A percentile compares a stretch with the other conserved stretches of the same genome.
These are phyloP conservation scores for Vaccinium macrocarpon DNA, from an alignment of 148 eudicot species.

Conservation along the genomic window DNA sequence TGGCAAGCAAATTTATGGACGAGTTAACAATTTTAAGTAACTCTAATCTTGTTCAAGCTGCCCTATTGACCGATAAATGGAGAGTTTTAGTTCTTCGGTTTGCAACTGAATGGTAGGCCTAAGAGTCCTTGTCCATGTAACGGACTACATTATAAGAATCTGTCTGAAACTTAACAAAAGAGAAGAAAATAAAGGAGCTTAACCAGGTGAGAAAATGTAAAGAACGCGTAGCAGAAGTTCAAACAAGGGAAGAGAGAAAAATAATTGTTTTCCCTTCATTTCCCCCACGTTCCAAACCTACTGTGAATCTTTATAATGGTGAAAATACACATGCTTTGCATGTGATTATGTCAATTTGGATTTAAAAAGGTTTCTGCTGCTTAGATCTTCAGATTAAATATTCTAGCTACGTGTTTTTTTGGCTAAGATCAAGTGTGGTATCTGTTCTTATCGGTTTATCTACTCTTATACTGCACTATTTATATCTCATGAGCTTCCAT, in stretches of 20 bases:
- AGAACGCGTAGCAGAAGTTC: background rate
- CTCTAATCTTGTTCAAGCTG: background rate
- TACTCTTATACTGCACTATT: background rate
- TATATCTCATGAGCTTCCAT: too few species aligned
- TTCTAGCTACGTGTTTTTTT: background rate
- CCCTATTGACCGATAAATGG: background rate
- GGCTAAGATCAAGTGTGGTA: too few species aligned
- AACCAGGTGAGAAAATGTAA: background rate
- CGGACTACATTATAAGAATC: background rate
- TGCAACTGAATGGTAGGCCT: background rate
- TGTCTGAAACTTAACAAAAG: background rate
- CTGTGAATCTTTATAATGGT: background rate
- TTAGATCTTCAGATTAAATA: background rate
- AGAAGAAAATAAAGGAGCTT: background rate
- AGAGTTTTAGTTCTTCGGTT: background rate
- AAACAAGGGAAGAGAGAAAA: background rate
- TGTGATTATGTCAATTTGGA: background rate
- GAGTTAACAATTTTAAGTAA: background rate
- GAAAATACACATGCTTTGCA: background rate
- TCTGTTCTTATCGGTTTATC: background rate
- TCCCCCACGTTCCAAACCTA: background rate
- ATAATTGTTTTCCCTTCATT: background rate
- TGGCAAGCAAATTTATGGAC: background rate
- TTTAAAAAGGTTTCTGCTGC: background rate
- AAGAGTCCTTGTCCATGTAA: background rate